phyloP scores from a whole-genome alignment of 2,329 filamentous ascomycete genomes.

The Byssothecium circinans region DNA sequence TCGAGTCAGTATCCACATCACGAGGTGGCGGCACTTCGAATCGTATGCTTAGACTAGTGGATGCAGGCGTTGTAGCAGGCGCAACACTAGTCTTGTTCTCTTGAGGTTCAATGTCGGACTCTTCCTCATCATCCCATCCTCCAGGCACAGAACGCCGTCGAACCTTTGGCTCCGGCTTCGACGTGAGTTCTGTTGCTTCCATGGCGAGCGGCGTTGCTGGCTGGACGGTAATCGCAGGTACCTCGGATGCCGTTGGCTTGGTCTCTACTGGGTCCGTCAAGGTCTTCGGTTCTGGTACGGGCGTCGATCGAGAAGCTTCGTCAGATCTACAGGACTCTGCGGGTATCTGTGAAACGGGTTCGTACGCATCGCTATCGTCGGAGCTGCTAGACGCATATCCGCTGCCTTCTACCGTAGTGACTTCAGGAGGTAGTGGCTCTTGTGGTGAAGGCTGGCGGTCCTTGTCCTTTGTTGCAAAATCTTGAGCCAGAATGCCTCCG shows the following conservation, averaged over 20 bases:
- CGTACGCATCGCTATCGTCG: conserved; percentile 45
- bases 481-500: conserved; percentile 58
- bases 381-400: conserved; percentile 58
- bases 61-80: neutral
- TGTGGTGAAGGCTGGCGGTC: conserved; percentile 30
- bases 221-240: conserved; percentile 40
- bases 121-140: conserved; percentile 38
- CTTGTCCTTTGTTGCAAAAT: conserved; percentile 55
- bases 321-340: neutral
- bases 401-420: conserved; percentile 68
- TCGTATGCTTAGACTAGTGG: neutral
- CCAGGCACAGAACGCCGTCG: conserved; percentile 33
- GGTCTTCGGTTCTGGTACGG: conserved; percentile 31
- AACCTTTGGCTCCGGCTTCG: conserved; percentile 26
- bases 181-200: neutral
- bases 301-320: conserved; percentile 12
- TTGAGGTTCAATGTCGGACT: conserved; percentile 10
- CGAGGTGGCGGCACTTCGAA: neutral
- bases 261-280: conserved; percentile 22
- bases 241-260: conserved; percentile 15
- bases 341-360: conserved; percentile 1
- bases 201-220: conserved; percentile 33
- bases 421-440: conserved; percentile 70
- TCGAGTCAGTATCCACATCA: conserved; percentile 24
- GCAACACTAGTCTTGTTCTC: neutral